Conservation (phyloP, 73 alveolate species). For the Tetrahymena malaccensis region DNA sequence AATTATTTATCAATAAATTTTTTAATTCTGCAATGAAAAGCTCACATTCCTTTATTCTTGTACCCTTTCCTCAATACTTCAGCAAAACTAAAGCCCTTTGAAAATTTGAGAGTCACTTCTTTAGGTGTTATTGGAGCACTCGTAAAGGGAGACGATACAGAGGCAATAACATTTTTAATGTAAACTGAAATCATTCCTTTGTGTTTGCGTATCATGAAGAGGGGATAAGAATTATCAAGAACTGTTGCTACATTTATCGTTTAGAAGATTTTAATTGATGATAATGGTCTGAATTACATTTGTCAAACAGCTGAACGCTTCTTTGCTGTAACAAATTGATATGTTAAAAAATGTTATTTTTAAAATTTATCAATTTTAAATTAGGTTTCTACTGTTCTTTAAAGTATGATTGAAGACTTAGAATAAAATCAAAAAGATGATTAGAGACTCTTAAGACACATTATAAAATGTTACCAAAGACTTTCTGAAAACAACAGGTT, state of each 20-base stretch:
- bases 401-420: slow-evolving; percentile 81
- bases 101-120: slow-evolving; percentile 92
- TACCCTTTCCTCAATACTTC: slow-evolving; percentile 97
- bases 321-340: slow-evolving; percentile 63
- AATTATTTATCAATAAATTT: too few species aligned
- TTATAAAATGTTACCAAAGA: slow-evolving; percentile 87
- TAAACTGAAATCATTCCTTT: slow-evolving; percentile 98
- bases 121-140: slow-evolving; percentile 99
- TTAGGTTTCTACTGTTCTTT: slow-evolving; percentile 64
- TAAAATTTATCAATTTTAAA: neutral
- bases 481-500: slow-evolving; percentile 65
- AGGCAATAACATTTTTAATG: slow-evolving; percentile 90
- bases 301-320: slow-evolving; percentile 96
- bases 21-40: slow-evolving; percentile 32
- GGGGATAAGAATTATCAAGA: slow-evolving; percentile 96
- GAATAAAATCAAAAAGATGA: slow-evolving; percentile 66
- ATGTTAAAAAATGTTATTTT: too few species aligned
- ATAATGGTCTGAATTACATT: slow-evolving; percentile 87
- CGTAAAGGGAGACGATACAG: slow-evolving; percentile 95
- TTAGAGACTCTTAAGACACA: slow-evolving; percentile 89
- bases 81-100: slow-evolving; percentile 92
- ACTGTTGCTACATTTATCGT: slow-evolving; percentile 98
- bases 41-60: slow-evolving; percentile 97
- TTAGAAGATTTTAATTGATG: slow-evolving; percentile 92
- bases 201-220: slow-evolving; percentile 97